Percentiles rank a stretch among this genome's conserved stretches.
Conservation (phyloP, 805 yeast genomes). For the Novakomyces olei region DNA sequence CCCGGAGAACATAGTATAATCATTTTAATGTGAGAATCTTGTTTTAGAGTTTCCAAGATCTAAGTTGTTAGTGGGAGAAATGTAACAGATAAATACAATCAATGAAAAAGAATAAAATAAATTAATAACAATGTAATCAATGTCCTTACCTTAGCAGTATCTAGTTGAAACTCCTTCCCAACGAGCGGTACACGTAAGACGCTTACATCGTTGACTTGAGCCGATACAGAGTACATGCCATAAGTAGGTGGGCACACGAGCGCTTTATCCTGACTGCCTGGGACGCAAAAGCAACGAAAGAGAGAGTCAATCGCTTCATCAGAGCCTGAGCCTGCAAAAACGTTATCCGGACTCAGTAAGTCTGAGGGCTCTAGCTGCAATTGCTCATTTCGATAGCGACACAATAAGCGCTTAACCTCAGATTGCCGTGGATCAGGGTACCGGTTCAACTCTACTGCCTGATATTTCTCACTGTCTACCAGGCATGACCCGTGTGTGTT, state of each 20-base stretch:
- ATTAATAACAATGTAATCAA: too few relatives aligned
- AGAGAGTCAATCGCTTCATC: slow-evolving; percentile 86
- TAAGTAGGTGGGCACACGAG: slow-evolving; percentile 86
- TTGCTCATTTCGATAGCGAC: slow-evolving; percentile 44
- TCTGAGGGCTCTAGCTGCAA: slow-evolving; percentile 12
- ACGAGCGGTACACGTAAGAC: slow-evolving; percentile 45
- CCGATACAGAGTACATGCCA: slow-evolving; percentile 89
- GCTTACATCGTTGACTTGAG: slow-evolving; percentile 70
- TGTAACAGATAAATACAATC: too few relatives aligned
- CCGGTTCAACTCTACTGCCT: slow-evolving; percentile 43
- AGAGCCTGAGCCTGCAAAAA: slow-evolving; percentile 90
- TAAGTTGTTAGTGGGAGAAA: too few relatives aligned
- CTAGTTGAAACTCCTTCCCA: slow-evolving; percentile 32
- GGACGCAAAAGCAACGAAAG: slow-evolving; percentile 63
- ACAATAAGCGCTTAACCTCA: slow-evolving; percentile 47
- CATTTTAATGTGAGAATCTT: slow-evolving; percentile 46
- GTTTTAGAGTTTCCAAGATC: slow-evolving; percentile 28
- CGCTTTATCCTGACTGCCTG: slow-evolving; percentile 64
- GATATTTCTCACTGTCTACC: too few relatives aligned
- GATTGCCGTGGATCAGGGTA: slow-evolving; percentile 94
- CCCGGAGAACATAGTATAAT: slow-evolving; percentile 87
- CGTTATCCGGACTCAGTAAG: slow-evolving; percentile 35
- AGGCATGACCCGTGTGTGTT: slow-evolving; percentile 82
- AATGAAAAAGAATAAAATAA: too few relatives aligned
- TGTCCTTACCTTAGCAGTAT: too few relatives aligned